Percentiles rank a stretch among this genome's conserved stretches.
Conservation (phyloP, 78 protist species). For the Dictyostelium citrinum region DNA sequence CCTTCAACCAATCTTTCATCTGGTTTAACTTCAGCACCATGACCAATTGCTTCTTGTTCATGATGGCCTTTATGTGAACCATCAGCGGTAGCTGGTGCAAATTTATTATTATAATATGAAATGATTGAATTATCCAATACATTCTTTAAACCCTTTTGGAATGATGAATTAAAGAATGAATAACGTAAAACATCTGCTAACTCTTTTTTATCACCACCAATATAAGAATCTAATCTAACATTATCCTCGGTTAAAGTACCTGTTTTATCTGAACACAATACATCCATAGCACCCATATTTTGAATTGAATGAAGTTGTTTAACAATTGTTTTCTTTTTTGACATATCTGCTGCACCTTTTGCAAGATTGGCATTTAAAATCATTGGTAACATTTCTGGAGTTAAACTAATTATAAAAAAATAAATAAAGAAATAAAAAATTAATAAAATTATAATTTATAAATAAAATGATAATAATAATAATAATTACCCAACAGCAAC, state of each 20-base stretch:
- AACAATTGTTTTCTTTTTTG: constrained; percentile 65
- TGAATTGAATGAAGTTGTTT: constrained; percentile 74
- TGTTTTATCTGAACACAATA: constrained; percentile 72
- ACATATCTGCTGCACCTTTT: constrained; percentile 75
- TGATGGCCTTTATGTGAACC: not conserved
- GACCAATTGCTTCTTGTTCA: not conserved
- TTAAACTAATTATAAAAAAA: not conserved
- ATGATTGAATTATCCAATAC: constrained; percentile 71
- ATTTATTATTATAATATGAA: not conserved
- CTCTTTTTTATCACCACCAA: constrained; percentile 8
- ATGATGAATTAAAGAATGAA: constrained; percentile 39
- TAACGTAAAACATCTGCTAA: constrained; percentile 16
- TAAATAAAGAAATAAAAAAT: not conserved
- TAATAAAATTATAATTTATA: not conserved
- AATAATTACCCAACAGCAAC: constrained; percentile 61
- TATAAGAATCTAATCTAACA: constrained; percentile 11
- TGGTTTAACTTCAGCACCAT: not conserved
- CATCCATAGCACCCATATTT: constrained; percentile 81
- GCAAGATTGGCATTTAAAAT: constrained; percentile 73
- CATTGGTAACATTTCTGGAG: constrained; percentile 78
- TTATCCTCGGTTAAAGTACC: constrained; percentile 80
- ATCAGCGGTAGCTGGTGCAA: not conserved
- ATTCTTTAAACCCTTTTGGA: constrained; percentile 70
- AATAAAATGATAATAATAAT: not conserved
- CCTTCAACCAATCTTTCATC: not conserved